Evolutionary conservation across 306 rosid genomes (phyloP), one percentile per base, ranked within the genome.

Genomic region (Boehmeria nivea): DNA sequence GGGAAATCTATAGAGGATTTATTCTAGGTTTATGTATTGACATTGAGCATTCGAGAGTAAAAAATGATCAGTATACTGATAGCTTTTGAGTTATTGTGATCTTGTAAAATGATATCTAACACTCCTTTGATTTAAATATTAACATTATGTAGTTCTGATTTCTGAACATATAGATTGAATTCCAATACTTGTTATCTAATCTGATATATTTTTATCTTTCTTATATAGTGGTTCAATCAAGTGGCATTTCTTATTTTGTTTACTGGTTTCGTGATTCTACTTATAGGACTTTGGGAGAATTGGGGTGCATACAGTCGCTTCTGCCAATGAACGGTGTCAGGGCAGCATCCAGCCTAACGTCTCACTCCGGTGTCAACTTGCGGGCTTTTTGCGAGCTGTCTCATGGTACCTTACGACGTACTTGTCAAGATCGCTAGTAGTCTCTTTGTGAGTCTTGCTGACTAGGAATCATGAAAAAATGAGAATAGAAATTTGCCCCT

Each of bases 351-450:
- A 60, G 79, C 59, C 74, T 80, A 63, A 77, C 95, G 26, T 85
- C 99, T 18, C 90, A 81, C 71, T 42, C 80, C 50, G 50, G 71
- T 51, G 80, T 72, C 77, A 75, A 71, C 8, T 70, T 62, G 7
- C 83, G 83, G 50, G 86, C 93, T 71, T 91, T 54, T 43, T 84
- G 94, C 74, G 96, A 83, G 89, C 70, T 91, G 85, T 83, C 94
- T 58, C 81, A 88, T 64, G 99, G 99, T 85, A 93, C 88, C 95
- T 83, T 93, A 89, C 69, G 84, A 76, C 94, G 94, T 67, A 64
- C 99, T 88, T 87, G 94, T 93, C 96, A 77, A 73, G 96, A 85
- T 93, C 95, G 96, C 99, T 85, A 93, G 72, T 93, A 78, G 81
- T 93, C 48, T 76, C 86, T 91, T 93, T 83, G 95, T 87, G 99